Percentiles rank a stretch among this genome's conserved stretches.
These are phyloP conservation scores for Amphichorda felina DNA, from an alignment of 2,329 filamentous ascomycete genomes.

Conservation along the genomic window DNA sequence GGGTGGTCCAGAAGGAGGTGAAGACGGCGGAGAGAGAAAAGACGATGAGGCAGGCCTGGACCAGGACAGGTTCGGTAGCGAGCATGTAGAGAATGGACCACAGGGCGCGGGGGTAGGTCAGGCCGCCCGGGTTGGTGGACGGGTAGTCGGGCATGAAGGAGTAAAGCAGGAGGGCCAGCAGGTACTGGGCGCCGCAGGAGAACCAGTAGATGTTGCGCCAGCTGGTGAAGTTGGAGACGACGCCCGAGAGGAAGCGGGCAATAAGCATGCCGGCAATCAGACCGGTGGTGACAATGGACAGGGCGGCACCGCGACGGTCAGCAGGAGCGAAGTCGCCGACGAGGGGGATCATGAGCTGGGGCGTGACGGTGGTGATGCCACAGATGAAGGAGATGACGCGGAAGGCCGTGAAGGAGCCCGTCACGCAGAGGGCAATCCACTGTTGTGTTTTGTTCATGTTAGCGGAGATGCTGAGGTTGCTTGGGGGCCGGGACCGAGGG, in stretches of 20 bases:
- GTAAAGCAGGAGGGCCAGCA: slow-evolving; percentile 54
- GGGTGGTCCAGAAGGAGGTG: slow-evolving; percentile 47
- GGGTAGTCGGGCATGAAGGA: slow-evolving; percentile 75
- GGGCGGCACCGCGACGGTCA: slow-evolving; percentile 52
- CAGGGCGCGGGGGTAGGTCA: slow-evolving; percentile 55
- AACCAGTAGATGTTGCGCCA: slow-evolving; percentile 78
- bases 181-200: slow-evolving; percentile 56
- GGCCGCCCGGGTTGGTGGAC: slow-evolving; percentile 51
- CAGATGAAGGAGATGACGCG: slow-evolving; percentile 60
- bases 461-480: too few species aligned
- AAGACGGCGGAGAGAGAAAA: slow-evolving; percentile 45
- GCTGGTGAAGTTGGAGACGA: slow-evolving; percentile 59
- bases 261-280: slow-evolving; percentile 65
- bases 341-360: slow-evolving; percentile 67
- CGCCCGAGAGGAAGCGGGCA: slow-evolving; percentile 63
- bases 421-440: slow-evolving; percentile 64
- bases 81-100: slow-evolving; percentile 53
- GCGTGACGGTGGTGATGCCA: slow-evolving; percentile 70
- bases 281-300: slow-evolving; percentile 66
- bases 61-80: slow-evolving; percentile 52
- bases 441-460: slow-evolving; percentile 10
- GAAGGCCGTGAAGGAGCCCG: slow-evolving; percentile 51
- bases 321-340: slow-evolving; percentile 68
- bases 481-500: too few species aligned
- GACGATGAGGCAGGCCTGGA: slow-evolving; percentile 56